Evolutionary conservation across 495 filamentous ascomycete genomes (phyloP), one percentile per base, ranked within the genome.

Genomic region (Pseudomonodictys pantanalensis): DNA sequence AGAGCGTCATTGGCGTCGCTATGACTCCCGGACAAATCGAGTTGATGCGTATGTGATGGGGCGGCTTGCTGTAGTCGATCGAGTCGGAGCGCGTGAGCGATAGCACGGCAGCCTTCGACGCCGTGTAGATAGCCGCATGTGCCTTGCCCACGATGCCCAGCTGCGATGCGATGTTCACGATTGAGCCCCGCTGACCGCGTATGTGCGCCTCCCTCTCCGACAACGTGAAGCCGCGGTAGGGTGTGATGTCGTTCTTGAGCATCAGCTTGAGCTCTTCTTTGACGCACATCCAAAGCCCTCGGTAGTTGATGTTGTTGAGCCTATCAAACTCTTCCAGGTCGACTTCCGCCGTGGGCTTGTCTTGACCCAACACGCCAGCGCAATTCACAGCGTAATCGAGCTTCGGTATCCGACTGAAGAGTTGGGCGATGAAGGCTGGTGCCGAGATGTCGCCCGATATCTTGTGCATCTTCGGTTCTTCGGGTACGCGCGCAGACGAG

Each of bases 11-110:
- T 0, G 75, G 72, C 8, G 75, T 77, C 3, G 33, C 65, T 11
- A 78, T 68, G 45, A 75, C 75, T 1, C 77, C 77, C 2, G 75
- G 75, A 41, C 77, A 80, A 18, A 79, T 72, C 0, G 75, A 75
- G 59, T 80, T 80, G 57, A 80, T 76, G 9, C 77, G 69, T 25
- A 81, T 79, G 18, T 72, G 75, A 15, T 73, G 56, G n/a, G 65
- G 65, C n/a, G 50, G 50, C 22, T 54, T 59, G 1, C 72, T 72
- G 54, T 77, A 80, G 5, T 67, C 57, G 47, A 75, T 75, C 10
- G 75, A 75, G 56, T 80, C 77, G 3, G 61, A 46, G 7, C 55
- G 47, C 41, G 61, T 64, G 2, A 64, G 20, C 7, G 72, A 75
- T 45, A 76, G 69, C 48, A 67, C 62, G 64, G 74, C 76, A 53